These are phyloP conservation scores for Diophrys appendiculata DNA, from an alignment of 73 alveolate genomes.

Conservation along the genomic window DNA sequence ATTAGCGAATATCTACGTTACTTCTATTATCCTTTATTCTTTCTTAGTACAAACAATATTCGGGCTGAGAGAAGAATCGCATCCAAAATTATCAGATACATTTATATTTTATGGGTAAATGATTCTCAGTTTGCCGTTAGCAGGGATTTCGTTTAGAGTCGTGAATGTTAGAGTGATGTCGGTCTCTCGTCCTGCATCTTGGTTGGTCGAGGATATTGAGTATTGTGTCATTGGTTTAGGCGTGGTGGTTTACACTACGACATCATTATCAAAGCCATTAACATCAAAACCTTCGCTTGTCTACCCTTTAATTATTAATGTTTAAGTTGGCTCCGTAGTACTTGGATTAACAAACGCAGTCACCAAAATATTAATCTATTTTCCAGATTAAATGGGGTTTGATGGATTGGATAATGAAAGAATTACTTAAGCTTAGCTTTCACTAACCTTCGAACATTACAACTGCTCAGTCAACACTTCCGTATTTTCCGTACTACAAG, in stretches of 20 bases:
- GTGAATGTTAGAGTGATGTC: slow-evolving; percentile 7
- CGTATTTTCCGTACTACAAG: not conserved
- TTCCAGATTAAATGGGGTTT: not conserved
- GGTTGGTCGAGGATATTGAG: not conserved
- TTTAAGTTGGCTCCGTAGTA: not conserved
- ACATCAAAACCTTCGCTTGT: not conserved
- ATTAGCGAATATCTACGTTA: not conserved
- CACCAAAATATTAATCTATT: not conserved
- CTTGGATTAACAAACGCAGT: not conserved
- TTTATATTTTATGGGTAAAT: not conserved
- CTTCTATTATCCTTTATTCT: too few relatives aligned
- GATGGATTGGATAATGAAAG: not conserved
- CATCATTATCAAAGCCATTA: not conserved
- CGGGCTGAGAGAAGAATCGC: too few relatives aligned
- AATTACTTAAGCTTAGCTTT: not conserved
- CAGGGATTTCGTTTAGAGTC: slow-evolving; percentile 4
- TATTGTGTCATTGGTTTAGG: not conserved
- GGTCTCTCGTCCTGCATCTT: not conserved
- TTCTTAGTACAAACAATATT: too few relatives aligned
- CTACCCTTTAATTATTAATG: not conserved
- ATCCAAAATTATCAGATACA: too few relatives aligned
- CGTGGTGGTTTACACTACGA: not conserved
- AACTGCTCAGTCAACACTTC: not conserved
- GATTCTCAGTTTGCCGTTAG: not conserved
- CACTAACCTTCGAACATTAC: not conserved